Conservation (phyloP, 75 land plant genomes). For the Selaginella moellendorffii region DNA sequence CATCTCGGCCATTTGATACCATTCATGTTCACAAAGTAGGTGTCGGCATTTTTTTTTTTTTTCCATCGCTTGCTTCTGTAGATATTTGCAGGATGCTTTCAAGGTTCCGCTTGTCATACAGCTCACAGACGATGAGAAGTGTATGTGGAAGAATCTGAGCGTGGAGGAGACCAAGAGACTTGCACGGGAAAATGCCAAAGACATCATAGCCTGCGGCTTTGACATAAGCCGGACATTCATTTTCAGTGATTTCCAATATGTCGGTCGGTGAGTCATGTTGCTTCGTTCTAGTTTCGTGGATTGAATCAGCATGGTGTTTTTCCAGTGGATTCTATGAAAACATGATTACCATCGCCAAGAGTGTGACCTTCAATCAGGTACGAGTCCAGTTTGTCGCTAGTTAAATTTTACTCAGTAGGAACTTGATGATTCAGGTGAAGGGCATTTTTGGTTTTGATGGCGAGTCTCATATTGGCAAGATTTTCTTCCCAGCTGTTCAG, state of each 20-base stretch:
- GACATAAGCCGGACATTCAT: slow-evolving; percentile 79
- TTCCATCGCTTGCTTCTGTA: slow-evolving; percentile 19
- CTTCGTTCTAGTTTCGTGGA: background rate
- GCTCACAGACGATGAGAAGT: slow-evolving; percentile 98
- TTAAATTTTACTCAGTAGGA: background rate
- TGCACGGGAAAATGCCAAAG: slow-evolving; percentile 96
- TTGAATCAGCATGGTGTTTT: background rate
- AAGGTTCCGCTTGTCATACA: slow-evolving; percentile 96
- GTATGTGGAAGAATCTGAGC: slow-evolving; percentile 89
- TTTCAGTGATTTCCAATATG: slow-evolving; percentile 86
- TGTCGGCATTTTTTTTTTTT: background rate
- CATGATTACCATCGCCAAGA: slow-evolving; percentile 71
- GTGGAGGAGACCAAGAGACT: slow-evolving; percentile 71
- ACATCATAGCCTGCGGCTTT: slow-evolving; percentile 98
- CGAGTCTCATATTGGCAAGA: slow-evolving; percentile 91
- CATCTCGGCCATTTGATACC: slow-evolving; percentile 95
- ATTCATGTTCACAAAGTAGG: slow-evolving; percentile 95
- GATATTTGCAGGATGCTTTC: slow-evolving; percentile 97
- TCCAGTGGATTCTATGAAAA: slow-evolving; percentile 73
- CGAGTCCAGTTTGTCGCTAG: background rate
- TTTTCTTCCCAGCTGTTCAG: slow-evolving; percentile 81
- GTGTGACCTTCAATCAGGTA: slow-evolving; percentile 93
- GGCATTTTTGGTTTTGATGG: slow-evolving; percentile 86
- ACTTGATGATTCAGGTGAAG: slow-evolving; percentile 38
- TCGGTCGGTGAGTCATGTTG: slow-evolving; percentile 59